These are phyloP conservation scores for Backusella tarrabulga DNA, from an alignment of 192 early-diverging fungal genomes.

Conservation along the genomic window DNA sequence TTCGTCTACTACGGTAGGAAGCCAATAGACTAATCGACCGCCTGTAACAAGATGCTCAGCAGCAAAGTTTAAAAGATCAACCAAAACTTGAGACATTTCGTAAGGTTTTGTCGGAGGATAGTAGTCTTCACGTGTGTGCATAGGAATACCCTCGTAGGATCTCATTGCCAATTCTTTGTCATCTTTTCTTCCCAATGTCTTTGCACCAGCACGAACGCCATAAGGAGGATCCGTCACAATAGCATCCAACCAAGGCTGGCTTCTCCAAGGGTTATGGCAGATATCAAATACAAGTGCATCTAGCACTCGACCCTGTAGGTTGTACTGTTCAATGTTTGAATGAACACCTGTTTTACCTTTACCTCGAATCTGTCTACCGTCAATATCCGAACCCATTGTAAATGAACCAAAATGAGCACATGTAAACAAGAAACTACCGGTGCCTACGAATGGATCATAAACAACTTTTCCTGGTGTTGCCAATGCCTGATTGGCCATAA, in stretches of 20 bases:
- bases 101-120: conserved; percentile 94
- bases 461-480: conserved; percentile 71
- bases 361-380: conserved; percentile 96
- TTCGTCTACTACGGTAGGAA: conserved; percentile 89
- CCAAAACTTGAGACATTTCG: conserved; percentile 88
- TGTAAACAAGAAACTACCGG: conserved; percentile 90
- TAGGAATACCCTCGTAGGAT: conserved; percentile 43
- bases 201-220: conserved; percentile 96
- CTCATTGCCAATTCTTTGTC: conserved; percentile 39
- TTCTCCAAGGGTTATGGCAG: conserved; percentile 81
- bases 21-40: conserved; percentile 94
- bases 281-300: conserved; percentile 87
- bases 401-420: conserved; percentile 92
- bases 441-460: conserved; percentile 97
- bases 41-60: conserved; percentile 72
- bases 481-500: conserved; percentile 95
- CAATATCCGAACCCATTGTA: conserved; percentile 94
- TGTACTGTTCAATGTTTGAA: conserved; percentile 88
- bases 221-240: conserved; percentile 97
- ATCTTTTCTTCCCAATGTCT: conserved; percentile 76
- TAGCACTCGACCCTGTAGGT: conserved; percentile 66
- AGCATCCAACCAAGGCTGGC: conserved; percentile 71
- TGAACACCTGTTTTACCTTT: conserved; percentile 62
- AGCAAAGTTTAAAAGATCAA: conserved; percentile 83
- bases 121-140: conserved; percentile 56